A percentile compares a stretch with the other conserved stretches of the same genome.
These are phyloP conservation scores for Microascus cirrosus DNA, from an alignment of 2,329 filamentous ascomycete genomes.

Conservation along the genomic window DNA sequence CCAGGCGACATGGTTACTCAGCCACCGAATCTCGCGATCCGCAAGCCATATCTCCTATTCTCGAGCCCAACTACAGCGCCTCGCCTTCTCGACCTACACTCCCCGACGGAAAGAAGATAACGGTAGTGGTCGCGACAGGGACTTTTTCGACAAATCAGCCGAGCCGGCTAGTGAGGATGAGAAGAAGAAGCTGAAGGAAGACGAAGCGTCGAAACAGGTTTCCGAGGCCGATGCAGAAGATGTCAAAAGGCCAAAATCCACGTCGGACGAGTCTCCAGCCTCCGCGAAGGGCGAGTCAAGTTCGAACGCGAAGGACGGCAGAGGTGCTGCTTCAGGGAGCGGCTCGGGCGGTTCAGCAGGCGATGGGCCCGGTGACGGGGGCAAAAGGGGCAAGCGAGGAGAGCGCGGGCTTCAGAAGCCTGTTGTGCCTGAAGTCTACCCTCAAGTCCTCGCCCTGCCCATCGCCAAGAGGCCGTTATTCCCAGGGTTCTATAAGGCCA, in stretches of 20 bases:
- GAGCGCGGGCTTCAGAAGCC: slow-evolving; percentile 78
- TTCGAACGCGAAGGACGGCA: slow-evolving; percentile 34
- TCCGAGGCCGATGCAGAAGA: slow-evolving; percentile 15
- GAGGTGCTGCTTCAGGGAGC: slow-evolving; percentile 45
- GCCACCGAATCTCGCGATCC: neutral
- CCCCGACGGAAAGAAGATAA: slow-evolving; percentile 13
- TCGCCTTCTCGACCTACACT: slow-evolving; percentile 3
- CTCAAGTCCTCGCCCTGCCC: slow-evolving; percentile 93
- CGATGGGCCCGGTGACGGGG: slow-evolving; percentile 50
- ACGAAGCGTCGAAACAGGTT: slow-evolving; percentile 27
- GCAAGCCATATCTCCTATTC: neutral
- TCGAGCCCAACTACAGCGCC: neutral
- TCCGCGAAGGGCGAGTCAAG: slow-evolving; percentile 32
- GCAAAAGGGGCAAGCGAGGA: slow-evolving; percentile 60
- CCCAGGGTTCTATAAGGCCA: slow-evolving; percentile 97
- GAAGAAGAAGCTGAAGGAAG: slow-evolving; percentile 10
- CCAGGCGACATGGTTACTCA: neutral
- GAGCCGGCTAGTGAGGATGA: slow-evolving; percentile 39
- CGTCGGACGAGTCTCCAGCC: slow-evolving; percentile 23
- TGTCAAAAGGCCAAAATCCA: slow-evolving; percentile 11
- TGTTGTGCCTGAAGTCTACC: slow-evolving; percentile 86
- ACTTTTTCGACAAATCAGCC: slow-evolving; percentile 37
- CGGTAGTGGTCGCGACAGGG: slow-evolving; percentile 19
- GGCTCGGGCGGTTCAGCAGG: slow-evolving; percentile 30
- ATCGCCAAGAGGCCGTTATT: slow-evolving; percentile 90